phyloP scores from a whole-genome alignment of 1,284 basidiomycete genomes.

The Moesziomyces globuligerus region DNA sequence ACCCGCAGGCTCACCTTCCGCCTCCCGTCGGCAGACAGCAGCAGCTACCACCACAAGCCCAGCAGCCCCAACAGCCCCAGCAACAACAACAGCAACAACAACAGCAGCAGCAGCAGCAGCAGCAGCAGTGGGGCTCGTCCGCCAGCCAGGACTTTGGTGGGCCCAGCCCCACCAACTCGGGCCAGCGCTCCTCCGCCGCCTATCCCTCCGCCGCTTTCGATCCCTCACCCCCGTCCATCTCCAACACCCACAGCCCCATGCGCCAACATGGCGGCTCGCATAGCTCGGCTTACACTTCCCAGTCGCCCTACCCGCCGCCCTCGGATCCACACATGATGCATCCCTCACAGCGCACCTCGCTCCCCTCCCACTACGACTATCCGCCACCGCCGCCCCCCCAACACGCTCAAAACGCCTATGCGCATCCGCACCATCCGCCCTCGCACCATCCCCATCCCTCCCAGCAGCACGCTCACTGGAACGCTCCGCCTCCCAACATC shows the following conservation, averaged over 20 bases:
- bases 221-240: conserved; percentile 1
- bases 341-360: conserved; percentile 7
- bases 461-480: conserved; percentile 28
- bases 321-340: conserved; percentile 26
- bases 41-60: conserved; percentile 5
- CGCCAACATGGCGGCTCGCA: conserved; percentile 20
- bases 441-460: conserved; percentile 1
- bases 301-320: conserved; percentile 20
- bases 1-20: conserved; percentile 29
- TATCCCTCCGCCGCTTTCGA: conserved; percentile 27
- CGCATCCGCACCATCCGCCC: conserved; percentile 25
- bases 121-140: conserved; percentile 20
- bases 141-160: conserved; percentile 27
- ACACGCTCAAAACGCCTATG: conserved; percentile 12
- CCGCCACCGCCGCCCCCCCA: no score
- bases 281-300: conserved; percentile 18
- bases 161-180: conserved; percentile 25
- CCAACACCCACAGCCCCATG: conserved; percentile 23
- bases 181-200: conserved; percentile 23
- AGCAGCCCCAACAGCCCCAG: no score
- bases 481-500: conserved; percentile 18
- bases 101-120: conserved; percentile 1
- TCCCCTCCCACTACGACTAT: conserved; percentile 24
- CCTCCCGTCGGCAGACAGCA: conserved; percentile 25
- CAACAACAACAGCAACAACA: conserved; percentile 10